Conservation (phyloP, 2,329 filamentous ascomycete species). For the Penicillium palitans region DNA sequence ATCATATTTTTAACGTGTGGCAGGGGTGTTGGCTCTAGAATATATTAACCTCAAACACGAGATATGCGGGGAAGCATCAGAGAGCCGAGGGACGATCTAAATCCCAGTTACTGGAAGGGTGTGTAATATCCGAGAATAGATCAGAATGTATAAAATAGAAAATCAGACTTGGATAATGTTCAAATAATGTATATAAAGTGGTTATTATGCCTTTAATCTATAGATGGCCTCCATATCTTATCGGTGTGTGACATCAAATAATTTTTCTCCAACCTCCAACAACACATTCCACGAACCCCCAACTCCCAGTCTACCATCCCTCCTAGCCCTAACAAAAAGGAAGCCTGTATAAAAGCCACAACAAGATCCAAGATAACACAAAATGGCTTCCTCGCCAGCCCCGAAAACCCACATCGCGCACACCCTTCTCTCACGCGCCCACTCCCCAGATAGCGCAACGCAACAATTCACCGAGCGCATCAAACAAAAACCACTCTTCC, state of each 20-base stretch:
- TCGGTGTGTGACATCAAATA: conserved; percentile 20
- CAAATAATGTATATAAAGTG: neutral
- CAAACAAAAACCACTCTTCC: conserved; percentile 75
- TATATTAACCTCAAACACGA: neutral
- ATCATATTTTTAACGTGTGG: neutral
- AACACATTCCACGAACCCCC: neutral
- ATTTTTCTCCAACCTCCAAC: conserved; percentile 14
- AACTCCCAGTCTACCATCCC: neutral
- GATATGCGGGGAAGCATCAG: conserved; percentile 24
- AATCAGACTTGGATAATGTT: neutral
- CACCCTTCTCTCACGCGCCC: conserved; percentile 72
- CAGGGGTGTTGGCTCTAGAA: too few relatives aligned
- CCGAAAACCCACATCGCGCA: conserved; percentile 52
- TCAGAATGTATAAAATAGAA: neutral
- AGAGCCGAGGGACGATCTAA: conserved; percentile 16
- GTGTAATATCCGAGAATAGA: neutral
- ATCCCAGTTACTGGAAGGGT: neutral
- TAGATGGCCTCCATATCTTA: conserved; percentile 10
- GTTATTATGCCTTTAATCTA: neutral
- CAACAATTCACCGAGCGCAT: conserved; percentile 81
- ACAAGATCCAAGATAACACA: neutral
- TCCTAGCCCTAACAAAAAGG: neutral
- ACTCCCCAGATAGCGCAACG: conserved; percentile 69
- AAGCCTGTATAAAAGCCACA: neutral
- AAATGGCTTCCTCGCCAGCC: conserved; percentile 24